Conservation (phyloP, 148 eudicot species). For the Cornus kousa region DNA sequence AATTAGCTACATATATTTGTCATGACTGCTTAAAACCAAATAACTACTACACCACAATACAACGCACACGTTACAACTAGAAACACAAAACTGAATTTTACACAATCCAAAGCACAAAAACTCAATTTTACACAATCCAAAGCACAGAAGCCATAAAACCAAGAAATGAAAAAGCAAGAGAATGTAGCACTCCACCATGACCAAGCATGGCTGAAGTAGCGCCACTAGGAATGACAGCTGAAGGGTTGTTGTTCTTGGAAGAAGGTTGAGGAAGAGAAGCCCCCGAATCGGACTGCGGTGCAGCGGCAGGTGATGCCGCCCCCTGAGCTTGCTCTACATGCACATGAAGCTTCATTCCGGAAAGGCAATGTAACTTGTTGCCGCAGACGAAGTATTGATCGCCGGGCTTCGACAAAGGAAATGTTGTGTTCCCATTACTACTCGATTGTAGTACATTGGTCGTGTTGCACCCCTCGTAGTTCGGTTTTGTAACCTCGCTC, state of each 20-base stretch:
- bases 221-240: conserved; percentile 11
- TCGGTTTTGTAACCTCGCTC: conserved; percentile 47
- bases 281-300: conserved; percentile 37
- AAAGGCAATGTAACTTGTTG: conserved; percentile 62
- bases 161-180: background rate
- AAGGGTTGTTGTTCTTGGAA: conserved; percentile 46
- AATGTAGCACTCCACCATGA: conserved; percentile 7
- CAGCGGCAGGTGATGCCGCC: conserved; percentile 27
- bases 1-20: too few relatives aligned
- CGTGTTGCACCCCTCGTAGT: conserved; percentile 56
- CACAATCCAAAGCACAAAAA: conserved; percentile 2
- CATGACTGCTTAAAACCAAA: too few relatives aligned
- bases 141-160: conserved; percentile 7
- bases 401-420: conserved; percentile 55
- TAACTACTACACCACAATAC: too few relatives aligned
- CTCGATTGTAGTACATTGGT: conserved; percentile 36
- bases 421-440: conserved; percentile 56
- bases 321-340: conserved; percentile 34
- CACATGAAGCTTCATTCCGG: conserved; percentile 79
- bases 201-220: conserved; percentile 11
- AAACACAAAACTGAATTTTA: background rate
- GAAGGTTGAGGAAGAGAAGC: conserved; percentile 21
- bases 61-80: too few relatives aligned
- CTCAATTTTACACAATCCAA: background rate
- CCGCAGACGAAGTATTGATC: conserved; percentile 67